Evolutionary conservation across 2,329 filamentous ascomycete species (phyloP), one percentile per base, ranked within the genome.

Genomic region (Colletotrichum destructivum): DNA sequence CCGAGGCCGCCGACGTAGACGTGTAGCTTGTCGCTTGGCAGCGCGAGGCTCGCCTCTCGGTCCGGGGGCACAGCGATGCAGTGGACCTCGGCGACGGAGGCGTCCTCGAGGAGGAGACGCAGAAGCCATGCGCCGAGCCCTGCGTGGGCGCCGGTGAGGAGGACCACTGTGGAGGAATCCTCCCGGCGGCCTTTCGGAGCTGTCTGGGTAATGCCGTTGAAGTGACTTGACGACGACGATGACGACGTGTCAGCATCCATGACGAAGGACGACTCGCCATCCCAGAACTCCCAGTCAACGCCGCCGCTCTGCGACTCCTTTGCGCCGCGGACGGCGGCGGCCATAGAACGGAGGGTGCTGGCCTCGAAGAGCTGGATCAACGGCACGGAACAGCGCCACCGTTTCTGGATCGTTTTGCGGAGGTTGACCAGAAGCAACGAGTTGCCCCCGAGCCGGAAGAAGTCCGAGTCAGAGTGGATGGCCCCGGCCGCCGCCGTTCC

Each of bases 401-500:
- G 44, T 1, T 78, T 62, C 1, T 74, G 73, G 40, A 88, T 81
- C 0, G 66, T 65, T 0, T 73, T 62, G 63, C 83, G 81, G 0
- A 89, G 79, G 4, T 77, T 72, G 13, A 86, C 75, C 1, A 85
- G 72, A 0, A 83, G 76, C 4, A 86, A 65, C 0, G 84, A 86
- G 66, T 79, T 84, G 6, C 84, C 84, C 2, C 84, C 84, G 2
- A 81, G 72, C 0, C 70, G 68, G 75, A 85, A 86, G 75, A 87
- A 86, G 74, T 83, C 79, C 4, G 82, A 76, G 3, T 73, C 46
- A 0, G 66, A 16, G 0, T 69, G 49, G 9, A 78, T 74, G 2
- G 66, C 70, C 40, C 67, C 42, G n/a, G 73, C 52, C 31, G 31
- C 31, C 31, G 31, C 8, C 31, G 31, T 2, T 35, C 31, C 31